These are phyloP conservation scores for Trichoderma arundinaceum DNA, from an alignment of 2,329 filamentous ascomycete species.

Conservation along the genomic window DNA sequence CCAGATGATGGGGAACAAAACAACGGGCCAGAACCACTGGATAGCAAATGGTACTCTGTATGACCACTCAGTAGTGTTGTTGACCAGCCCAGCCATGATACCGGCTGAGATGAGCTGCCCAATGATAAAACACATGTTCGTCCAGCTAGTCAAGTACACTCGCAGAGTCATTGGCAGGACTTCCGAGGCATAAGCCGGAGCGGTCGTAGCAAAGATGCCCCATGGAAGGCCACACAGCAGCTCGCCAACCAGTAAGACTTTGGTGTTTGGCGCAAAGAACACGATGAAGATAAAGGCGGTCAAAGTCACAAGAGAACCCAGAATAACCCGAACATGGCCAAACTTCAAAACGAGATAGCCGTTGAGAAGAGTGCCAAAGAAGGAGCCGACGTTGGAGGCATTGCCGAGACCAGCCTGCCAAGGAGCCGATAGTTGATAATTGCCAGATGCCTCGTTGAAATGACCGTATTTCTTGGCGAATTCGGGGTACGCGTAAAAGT, in stretches of 20 bases:
- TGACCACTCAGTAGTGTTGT: constrained; percentile 48
- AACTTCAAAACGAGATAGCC: constrained; percentile 54
- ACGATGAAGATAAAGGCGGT: constrained; percentile 53
- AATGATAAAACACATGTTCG: constrained; percentile 55
- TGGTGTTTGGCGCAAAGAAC: constrained; percentile 51
- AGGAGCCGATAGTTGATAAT: constrained; percentile 50
- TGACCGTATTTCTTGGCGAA: constrained; percentile 27
- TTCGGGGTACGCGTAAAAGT: constrained; percentile 46
- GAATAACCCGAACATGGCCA: constrained; percentile 43
- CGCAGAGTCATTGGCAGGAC: constrained; percentile 48
- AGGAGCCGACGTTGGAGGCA: constrained; percentile 52
- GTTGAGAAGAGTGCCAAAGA: constrained; percentile 54
- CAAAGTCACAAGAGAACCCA: constrained; percentile 37
- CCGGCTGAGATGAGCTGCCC: constrained; percentile 53
- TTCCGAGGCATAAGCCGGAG: constrained; percentile 55
- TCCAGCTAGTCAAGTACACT: constrained; percentile 52
- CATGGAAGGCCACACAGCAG: constrained; percentile 55
- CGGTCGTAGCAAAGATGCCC: constrained; percentile 53
- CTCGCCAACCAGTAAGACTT: constrained; percentile 50
- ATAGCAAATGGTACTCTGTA: constrained; percentile 56
- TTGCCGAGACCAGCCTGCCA: constrained; percentile 59
- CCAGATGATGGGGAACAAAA: constrained; percentile 47
- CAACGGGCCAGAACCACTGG: constrained; percentile 56
- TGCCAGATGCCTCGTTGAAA: constrained; percentile 27
- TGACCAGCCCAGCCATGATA: constrained; percentile 38